A percentile compares a stretch with the other conserved stretches of the same genome.
Conservation (phyloP, 306 rosid species). For the Pyrus bretschneideri region DNA sequence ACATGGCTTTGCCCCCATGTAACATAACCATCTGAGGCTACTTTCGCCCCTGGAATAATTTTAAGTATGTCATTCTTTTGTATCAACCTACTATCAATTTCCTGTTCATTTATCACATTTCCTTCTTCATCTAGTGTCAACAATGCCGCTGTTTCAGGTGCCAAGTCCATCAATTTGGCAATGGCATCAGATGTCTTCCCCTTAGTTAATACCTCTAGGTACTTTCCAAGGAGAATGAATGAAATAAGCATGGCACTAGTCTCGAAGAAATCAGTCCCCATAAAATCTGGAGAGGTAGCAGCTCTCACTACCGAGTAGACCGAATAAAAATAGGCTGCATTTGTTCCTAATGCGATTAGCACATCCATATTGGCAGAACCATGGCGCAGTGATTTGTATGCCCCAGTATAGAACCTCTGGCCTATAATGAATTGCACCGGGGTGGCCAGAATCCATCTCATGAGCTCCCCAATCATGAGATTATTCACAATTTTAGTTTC, state of each 20-base stretch:
- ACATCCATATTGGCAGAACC: conserved; percentile 73
- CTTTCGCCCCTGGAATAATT: conserved; percentile 61
- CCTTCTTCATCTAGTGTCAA: conserved; percentile 36
- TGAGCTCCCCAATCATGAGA: conserved; percentile 39
- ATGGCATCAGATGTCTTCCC: conserved; percentile 65
- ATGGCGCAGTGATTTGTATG: conserved; percentile 45
- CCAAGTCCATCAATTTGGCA: conserved; percentile 63
- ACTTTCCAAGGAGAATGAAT: conserved; percentile 60
- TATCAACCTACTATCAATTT: conserved; percentile 56
- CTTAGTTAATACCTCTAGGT: conserved; percentile 64
- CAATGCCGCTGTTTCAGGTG: conserved; percentile 54
- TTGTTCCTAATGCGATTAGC: conserved; percentile 60
- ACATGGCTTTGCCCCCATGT: conserved; percentile 69
- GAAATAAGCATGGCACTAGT: conserved; percentile 68
- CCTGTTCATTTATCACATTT: conserved; percentile 35
- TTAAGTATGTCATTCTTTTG: conserved; percentile 69
- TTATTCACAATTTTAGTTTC: conserved; percentile 44
- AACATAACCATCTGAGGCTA: conserved; percentile 68
- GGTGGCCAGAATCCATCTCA: conserved; percentile 48
- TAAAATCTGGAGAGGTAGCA: conserved; percentile 36
- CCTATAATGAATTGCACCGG: conserved; percentile 67
- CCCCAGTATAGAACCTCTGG: conserved; percentile 51
- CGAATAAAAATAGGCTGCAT: conserved; percentile 65
- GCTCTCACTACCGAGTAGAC: conserved; percentile 52
- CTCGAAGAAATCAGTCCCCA: conserved; percentile 64